phyloP scores from a whole-genome alignment of 2,329 filamentous ascomycete species.

The Cytospora chrysosperma region DNA sequence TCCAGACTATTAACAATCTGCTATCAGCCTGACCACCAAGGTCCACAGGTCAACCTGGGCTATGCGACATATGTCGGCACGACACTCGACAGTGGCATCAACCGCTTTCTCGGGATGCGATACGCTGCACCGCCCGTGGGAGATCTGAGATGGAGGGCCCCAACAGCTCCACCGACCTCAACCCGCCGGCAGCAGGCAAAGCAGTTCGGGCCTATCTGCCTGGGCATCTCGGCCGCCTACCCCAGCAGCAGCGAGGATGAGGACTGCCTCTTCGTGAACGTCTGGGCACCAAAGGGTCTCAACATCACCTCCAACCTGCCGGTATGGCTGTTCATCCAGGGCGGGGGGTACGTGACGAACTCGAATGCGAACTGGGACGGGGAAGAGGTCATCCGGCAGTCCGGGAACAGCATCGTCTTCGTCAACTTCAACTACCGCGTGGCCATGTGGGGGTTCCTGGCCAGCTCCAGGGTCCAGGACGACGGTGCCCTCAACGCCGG shows the following conservation, averaged over 20 bases:
- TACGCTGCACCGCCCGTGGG: conserved; percentile 53
- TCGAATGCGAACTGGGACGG: conserved; percentile 55
- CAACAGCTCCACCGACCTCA: conserved; percentile 41
- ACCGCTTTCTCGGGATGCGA: conserved; percentile 48
- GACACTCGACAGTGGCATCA: conserved; percentile 33
- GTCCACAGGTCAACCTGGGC: conserved; percentile 21
- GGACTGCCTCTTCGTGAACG: conserved; percentile 46
- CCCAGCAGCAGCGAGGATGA: conserved; percentile 32
- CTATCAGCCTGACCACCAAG: conserved; percentile 5
- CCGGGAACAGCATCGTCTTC: conserved; percentile 48
- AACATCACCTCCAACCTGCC: conserved; percentile 45
- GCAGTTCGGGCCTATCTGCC: conserved; percentile 46
- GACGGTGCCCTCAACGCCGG: conserved; percentile 63
- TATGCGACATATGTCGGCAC: conserved; percentile 24
- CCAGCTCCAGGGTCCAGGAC: conserved; percentile 52
- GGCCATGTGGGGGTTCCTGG: conserved; percentile 61
- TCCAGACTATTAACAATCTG: conserved; percentile 8
- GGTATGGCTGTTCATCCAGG: conserved; percentile 55
- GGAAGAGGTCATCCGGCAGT: conserved; percentile 44
- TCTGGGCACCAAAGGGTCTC: conserved; percentile 43
- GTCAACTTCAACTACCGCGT: conserved; percentile 66
- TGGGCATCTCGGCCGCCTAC: conserved; percentile 37
- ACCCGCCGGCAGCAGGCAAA: conserved; percentile 37
- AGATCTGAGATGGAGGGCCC: conserved; percentile 51
- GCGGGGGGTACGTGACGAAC: conserved; percentile 46